These are phyloP conservation scores for Gossypium aridum DNA, from an alignment of 441 rosid genomes.

Conservation along the genomic window DNA sequence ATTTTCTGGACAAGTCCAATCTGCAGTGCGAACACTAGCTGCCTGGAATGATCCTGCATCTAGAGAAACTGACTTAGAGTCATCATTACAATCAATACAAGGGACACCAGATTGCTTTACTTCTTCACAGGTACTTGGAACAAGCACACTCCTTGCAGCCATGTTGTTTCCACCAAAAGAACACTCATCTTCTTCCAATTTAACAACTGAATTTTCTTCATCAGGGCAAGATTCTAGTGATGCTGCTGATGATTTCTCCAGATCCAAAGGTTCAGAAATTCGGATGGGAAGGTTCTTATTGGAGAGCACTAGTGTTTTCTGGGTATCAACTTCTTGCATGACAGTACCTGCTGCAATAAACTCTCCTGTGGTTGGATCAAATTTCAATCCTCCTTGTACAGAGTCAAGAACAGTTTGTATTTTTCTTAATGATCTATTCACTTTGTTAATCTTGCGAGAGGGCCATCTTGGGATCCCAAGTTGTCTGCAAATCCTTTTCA, in stretches of 20 bases:
- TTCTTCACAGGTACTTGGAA: slow-evolving; percentile 13
- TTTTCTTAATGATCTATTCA: slow-evolving; percentile 72
- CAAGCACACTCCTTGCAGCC: slow-evolving; percentile 12
- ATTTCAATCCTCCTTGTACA: slow-evolving; percentile 77
- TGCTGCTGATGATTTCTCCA: slow-evolving; percentile 12
- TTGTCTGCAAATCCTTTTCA: slow-evolving; percentile 94
- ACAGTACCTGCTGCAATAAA: slow-evolving; percentile 55
- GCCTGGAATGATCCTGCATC: slow-evolving; percentile 27
- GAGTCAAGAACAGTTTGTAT: slow-evolving; percentile 81
- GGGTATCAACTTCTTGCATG: slow-evolving; percentile 35
- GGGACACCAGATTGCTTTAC: slow-evolving; percentile 17
- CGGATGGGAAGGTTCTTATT: slow-evolving; percentile 19
- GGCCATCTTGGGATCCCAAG: slow-evolving; percentile 98
- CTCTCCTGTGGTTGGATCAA: slow-evolving; percentile 65
- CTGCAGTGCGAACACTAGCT: slow-evolving; percentile 18
- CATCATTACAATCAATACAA: slow-evolving; percentile 26
- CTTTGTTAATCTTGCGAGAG: slow-evolving; percentile 91
- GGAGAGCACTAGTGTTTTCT: slow-evolving; percentile 20
- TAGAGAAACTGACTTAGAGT: slow-evolving; percentile 24
- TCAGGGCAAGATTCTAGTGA: slow-evolving; percentile 18
- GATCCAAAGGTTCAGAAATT: slow-evolving; percentile 20
- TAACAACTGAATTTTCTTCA: slow-evolving; percentile 28
- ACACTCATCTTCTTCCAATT: slow-evolving; percentile 46
- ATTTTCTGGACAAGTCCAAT: slow-evolving; percentile 26
- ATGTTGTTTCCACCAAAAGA: slow-evolving; percentile 19